phyloP scores from a whole-genome alignment of 108 stramenopile species.

The Chaetoceros tenuissimus region DNA sequence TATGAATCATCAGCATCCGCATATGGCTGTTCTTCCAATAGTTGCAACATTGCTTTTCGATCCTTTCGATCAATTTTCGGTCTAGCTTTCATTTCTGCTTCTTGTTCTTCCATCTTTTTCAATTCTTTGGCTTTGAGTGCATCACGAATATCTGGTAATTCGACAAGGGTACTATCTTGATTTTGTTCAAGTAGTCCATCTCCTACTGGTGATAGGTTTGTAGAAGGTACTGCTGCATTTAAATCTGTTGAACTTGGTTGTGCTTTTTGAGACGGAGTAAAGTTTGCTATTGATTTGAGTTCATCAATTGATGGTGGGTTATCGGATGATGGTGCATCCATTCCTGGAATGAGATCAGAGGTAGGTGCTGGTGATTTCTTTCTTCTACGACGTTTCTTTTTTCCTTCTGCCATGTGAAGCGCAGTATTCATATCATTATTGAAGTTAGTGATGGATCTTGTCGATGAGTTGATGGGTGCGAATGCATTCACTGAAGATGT shows the following conservation, averaged over 20 bases:
- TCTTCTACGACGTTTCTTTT: neutral
- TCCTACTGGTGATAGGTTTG: neutral
- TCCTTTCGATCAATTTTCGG: constrained; percentile 62
- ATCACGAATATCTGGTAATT: constrained; percentile 31
- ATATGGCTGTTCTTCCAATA: constrained; percentile 67
- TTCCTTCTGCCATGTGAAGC: neutral
- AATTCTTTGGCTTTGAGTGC: constrained; percentile 26
- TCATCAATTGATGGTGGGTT: neutral
- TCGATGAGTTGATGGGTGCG: too few species aligned
- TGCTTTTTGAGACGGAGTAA: neutral
- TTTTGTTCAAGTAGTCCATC: neutral
- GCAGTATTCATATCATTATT: too few species aligned
- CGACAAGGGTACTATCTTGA: neutral
- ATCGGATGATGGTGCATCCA: neutral
- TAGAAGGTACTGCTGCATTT: neutral
- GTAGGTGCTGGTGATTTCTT: neutral
- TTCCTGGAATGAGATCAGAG: neutral
- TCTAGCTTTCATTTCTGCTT: constrained; percentile 16
- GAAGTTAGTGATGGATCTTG: too few species aligned
- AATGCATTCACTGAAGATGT: too few species aligned
- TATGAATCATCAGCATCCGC: constrained; percentile 75
- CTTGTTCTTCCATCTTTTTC: constrained; percentile 31
- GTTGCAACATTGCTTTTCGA: constrained; percentile 35
- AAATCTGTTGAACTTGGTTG: neutral
- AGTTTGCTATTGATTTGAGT: neutral